phyloP scores from a whole-genome alignment of 805 yeast genomes.

The Candida glaebosa region DNA sequence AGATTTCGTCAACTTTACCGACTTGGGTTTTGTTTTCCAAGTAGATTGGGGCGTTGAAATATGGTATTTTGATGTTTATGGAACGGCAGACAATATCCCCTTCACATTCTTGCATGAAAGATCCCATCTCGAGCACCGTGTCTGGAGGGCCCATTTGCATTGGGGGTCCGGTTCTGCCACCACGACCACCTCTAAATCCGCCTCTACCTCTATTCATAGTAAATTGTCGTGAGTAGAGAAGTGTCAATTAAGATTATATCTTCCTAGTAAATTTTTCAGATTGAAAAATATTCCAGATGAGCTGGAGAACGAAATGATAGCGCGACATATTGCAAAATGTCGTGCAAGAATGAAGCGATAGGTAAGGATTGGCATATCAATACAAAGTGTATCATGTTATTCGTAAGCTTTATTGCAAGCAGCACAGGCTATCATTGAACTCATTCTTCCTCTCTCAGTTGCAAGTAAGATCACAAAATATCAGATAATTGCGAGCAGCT shows the following conservation, averaged over 20 bases:
- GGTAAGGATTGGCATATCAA: too few relatives aligned
- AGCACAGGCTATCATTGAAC: too few relatives aligned
- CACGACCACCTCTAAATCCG: slow-evolving; percentile 64
- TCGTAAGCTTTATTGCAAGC: too few relatives aligned
- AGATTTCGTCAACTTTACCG: slow-evolving; percentile 97
- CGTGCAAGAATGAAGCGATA: not conserved
- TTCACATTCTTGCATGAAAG: slow-evolving; percentile 88
- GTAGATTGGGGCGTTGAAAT: slow-evolving; percentile 97
- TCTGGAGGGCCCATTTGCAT: slow-evolving; percentile 95
- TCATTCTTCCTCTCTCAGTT: too few relatives aligned
- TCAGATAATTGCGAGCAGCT: too few relatives aligned
- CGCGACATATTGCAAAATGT: slow-evolving; percentile 6
- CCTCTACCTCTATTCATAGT: slow-evolving; percentile 70
- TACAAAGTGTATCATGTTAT: too few relatives aligned
- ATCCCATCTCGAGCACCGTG: slow-evolving; percentile 89
- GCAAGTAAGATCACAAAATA: too few relatives aligned
- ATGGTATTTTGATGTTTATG: slow-evolving; percentile 90
- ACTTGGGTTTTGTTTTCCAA: slow-evolving; percentile 93
- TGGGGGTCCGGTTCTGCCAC: slow-evolving; percentile 69
- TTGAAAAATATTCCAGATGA: slow-evolving; percentile 9
- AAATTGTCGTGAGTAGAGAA: slow-evolving; percentile 6
- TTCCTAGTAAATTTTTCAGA: slow-evolving; percentile 8
- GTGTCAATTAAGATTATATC: slow-evolving; percentile 1
- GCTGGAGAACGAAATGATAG: slow-evolving; percentile 8
- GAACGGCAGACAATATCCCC: slow-evolving; percentile 97